Base-by-base conservation (phyloP, 2,329 filamentous ascomycete genomes). In the Ophiostoma tasmaniense region DNA sequence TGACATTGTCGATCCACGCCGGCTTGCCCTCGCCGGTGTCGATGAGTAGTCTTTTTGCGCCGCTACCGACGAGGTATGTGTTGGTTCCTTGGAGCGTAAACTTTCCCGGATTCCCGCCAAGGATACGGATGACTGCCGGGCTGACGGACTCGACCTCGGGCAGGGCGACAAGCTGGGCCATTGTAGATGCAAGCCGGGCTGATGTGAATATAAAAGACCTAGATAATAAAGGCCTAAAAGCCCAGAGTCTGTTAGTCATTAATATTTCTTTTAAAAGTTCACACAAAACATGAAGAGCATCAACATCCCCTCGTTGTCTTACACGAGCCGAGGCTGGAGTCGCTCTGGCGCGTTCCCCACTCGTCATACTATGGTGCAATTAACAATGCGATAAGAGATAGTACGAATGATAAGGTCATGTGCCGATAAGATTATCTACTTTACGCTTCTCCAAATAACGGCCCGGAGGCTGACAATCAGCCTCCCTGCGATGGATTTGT, bases 41-140 rank as follows among this genome's bases (percentile, higher is more conserved):
- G 75, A 99, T 87, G 28, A 99, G 85, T 70, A 98, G 83, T 11
- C 95, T 88, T 7, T 81, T 79, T 6, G 81, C 77, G 3, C 93
- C 94, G 7, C 85, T 88, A 70, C 95, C 95, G 70, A 99, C 76
- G 22, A 99, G 85, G 78, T 99, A 99, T 42, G 95, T 99, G 78
- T 99, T 99, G 73, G 95, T 97, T 71, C 93, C 89, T 79, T 90
- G 86, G 13, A 90, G 80, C 4, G 86, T 84, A 75, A 88, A 89
- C 82, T 96, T 97, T 76, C 91, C 87, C 14, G 95, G 94, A 78
- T 99, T 99, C 10, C 91, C 92, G 70, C 90, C 95, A 22, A 98
- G 82, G 71, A 99, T 91, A 69, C 95, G 87, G 72, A 97, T 89
- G 62, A 93, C 90, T 17, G 85, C 82, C 25, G 90, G 85, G 75